Conservation (phyloP, 495 filamentous ascomycete genomes). For the Xylaria castorea region DNA sequence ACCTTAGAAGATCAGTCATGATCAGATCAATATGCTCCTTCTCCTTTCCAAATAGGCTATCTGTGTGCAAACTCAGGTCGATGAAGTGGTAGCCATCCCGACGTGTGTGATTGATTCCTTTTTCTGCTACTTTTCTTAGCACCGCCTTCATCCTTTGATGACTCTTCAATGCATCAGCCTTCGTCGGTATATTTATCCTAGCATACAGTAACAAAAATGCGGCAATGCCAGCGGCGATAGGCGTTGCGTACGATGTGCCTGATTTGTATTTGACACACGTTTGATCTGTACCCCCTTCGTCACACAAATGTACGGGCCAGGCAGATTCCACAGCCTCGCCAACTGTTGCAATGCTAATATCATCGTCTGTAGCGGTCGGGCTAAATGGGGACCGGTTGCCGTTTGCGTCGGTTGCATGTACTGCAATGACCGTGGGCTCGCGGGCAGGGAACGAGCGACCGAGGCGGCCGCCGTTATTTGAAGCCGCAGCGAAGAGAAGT, state of each 20-base stretch:
- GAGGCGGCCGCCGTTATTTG: conserved; percentile 27
- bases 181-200: conserved; percentile 12
- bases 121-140: conserved; percentile 17
- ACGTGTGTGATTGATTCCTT: neutral
- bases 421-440: conserved; percentile 22
- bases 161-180: conserved; percentile 10
- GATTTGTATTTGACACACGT: neutral
- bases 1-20: neutral
- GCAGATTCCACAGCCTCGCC: conserved; percentile 31
- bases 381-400: conserved; percentile 25
- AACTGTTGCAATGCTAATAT: conserved; percentile 17
- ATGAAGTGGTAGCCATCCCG: conserved; percentile 24
- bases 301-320: conserved; percentile 12
- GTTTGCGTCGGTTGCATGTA: conserved; percentile 22
- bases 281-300: neutral
- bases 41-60: conserved; percentile 15
- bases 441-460: conserved; percentile 22
- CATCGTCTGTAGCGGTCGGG: conserved; percentile 11
- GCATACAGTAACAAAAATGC: conserved; percentile 33
- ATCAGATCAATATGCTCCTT: neutral
- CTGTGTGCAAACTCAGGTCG: conserved; percentile 10
- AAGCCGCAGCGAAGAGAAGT: conserved; percentile 32
- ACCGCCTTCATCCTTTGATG: conserved; percentile 18
- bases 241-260: conserved; percentile 33
- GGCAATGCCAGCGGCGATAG: conserved; percentile 30